Percentiles rank a stretch among this genome's conserved stretches.
Evolutionary conservation across 371 early-diverging fungal species (phyloP).

Genomic region (Actinomortierella ambigua): DNA sequence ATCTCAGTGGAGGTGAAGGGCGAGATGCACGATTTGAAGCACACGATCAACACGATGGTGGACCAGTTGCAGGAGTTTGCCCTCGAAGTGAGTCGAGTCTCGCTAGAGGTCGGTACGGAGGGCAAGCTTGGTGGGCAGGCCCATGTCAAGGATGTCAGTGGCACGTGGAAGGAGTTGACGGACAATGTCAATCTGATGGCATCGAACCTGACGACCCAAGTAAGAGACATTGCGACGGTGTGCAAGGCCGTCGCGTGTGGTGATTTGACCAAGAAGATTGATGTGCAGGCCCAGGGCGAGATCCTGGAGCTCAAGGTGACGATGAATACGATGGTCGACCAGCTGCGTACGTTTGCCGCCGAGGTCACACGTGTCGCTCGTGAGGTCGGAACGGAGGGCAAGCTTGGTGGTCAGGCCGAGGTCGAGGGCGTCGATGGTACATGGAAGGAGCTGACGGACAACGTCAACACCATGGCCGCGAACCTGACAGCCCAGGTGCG

Average conservation of each 20-base stretch:
- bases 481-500: conserved; percentile 72
- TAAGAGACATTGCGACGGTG: conserved; percentile 60
- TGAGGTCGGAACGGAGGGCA: conserved; percentile 70
- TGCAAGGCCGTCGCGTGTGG: conserved; percentile 65
- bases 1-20: conserved; percentile 54
- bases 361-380: conserved; percentile 67
- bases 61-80: conserved; percentile 68
- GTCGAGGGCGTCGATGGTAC: conserved; percentile 66
- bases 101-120: conserved; percentile 68
- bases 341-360: conserved; percentile 56
- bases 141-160: conserved; percentile 54
- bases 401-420: conserved; percentile 68
- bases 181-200: conserved; percentile 64
- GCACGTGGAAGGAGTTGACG: conserved; percentile 59
- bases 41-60: conserved; percentile 63
- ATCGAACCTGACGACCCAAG: conserved; percentile 54
- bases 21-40: conserved; percentile 58
- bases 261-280: conserved; percentile 63
- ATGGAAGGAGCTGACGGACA: conserved; percentile 74
- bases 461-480: conserved; percentile 69
- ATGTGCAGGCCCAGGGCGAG: conserved; percentile 47
- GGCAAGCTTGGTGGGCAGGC: conserved; percentile 61
- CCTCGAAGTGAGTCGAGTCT: conserved; percentile 70
- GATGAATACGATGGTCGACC: conserved; percentile 71
- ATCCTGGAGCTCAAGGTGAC: conserved; percentile 56